phyloP scores from a whole-genome alignment of 805 yeast species.

The Blastobotrys parvus region DNA sequence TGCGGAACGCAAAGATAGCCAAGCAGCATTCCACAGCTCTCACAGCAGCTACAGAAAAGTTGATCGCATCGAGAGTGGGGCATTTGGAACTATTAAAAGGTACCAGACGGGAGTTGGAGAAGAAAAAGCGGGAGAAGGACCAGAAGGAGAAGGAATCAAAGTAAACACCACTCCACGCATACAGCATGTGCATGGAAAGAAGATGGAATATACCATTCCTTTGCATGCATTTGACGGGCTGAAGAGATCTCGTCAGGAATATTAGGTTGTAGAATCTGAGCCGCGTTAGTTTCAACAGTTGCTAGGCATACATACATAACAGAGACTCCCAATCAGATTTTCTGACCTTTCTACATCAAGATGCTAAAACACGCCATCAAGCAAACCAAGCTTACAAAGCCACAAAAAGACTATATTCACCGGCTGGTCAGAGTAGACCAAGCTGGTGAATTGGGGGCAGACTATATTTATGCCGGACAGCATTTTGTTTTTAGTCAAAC shows the following conservation, averaged over 20 bases:
- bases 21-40: constrained; percentile 50
- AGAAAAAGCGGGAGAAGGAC: constrained; percentile 41
- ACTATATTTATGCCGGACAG: constrained; percentile 89
- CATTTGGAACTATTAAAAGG: constrained; percentile 90
- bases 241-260: too few species aligned
- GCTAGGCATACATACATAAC: too few species aligned
- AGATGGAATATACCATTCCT: background rate
- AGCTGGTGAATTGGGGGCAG: constrained; percentile 96
- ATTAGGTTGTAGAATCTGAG: too few species aligned
- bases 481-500: constrained; percentile 62
- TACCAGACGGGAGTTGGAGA: constrained; percentile 75
- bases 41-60: constrained; percentile 65
- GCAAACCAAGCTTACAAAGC: constrained; percentile 12
- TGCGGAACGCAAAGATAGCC: constrained; percentile 45
- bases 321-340: too few species aligned
- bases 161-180: too few species aligned
- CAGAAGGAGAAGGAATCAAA: constrained; percentile 30
- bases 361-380: constrained; percentile 21
- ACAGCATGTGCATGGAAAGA: background rate
- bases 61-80: constrained; percentile 85
- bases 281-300: too few species aligned
- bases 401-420: constrained; percentile 22
- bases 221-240: background rate
- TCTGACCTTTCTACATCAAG: too few species aligned
- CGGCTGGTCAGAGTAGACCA: constrained; percentile 76